Conservation (phyloP, 2,329 filamentous ascomycete species). For the Dactylellina leptospora region DNA sequence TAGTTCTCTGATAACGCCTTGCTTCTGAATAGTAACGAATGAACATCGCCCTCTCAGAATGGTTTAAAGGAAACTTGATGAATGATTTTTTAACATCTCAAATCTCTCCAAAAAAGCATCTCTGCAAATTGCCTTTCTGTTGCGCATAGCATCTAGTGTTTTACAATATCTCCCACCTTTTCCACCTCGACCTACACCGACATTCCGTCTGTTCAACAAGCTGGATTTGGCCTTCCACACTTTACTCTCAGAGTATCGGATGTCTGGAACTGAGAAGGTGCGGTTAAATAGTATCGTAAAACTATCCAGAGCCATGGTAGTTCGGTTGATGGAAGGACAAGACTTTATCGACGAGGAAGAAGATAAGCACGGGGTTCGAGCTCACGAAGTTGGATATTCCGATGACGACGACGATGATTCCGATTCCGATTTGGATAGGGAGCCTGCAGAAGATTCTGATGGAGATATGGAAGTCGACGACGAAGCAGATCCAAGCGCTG, state of each 20-base stretch:
- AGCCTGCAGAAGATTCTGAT: slow-evolving; percentile 5
- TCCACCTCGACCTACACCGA: slow-evolving; percentile 36
- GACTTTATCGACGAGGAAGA: slow-evolving; percentile 24
- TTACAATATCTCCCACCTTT: slow-evolving; percentile 49
- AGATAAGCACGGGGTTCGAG: background rate
- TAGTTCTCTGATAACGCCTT: background rate
- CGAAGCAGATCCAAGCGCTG: slow-evolving; percentile 29
- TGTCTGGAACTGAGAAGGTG: slow-evolving; percentile 49
- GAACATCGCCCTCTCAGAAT: too few species aligned
- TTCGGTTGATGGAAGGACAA: slow-evolving; percentile 45
- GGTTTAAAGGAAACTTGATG: background rate
- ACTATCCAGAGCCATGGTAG: slow-evolving; percentile 42
- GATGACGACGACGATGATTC: slow-evolving; percentile 23
- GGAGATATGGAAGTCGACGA: slow-evolving; percentile 39
- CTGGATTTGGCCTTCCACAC: slow-evolving; percentile 52
- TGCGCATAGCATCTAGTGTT: slow-evolving; percentile 38
- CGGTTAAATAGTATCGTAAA: slow-evolving; percentile 48
- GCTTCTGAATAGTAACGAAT: too few species aligned
- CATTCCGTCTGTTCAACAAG: slow-evolving; percentile 46
- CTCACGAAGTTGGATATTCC: background rate
- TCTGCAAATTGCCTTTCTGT: slow-evolving; percentile 43
- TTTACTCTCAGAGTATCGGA: slow-evolving; percentile 24
- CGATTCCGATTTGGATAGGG: slow-evolving; percentile 20
- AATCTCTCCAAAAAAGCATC: slow-evolving; percentile 23
- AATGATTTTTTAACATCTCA: background rate